These are phyloP conservation scores for Detonula confervacea DNA, from an alignment of 352 stramenopile genomes.

Conservation along the genomic window DNA sequence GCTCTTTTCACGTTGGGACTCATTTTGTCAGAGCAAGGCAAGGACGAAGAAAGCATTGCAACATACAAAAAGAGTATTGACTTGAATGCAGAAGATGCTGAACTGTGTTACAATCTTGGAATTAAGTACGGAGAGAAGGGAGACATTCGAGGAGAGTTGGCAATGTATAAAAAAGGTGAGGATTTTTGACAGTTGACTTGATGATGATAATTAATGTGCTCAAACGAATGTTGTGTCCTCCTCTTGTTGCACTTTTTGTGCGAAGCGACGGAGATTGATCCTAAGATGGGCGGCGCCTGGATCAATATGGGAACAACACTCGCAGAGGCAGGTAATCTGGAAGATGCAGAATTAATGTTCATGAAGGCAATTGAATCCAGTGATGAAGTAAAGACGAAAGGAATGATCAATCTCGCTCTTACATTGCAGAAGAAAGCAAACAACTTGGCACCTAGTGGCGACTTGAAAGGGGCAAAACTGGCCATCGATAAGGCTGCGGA, in stretches of 20 bases:
- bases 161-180: conserved; percentile 52
- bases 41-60: conserved; percentile 63
- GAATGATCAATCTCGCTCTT: conserved; percentile 69
- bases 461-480: conserved; percentile 50
- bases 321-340: conserved; percentile 59
- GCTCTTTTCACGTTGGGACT: conserved; percentile 72
- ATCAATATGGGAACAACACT: conserved; percentile 67
- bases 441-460: conserved; percentile 41
- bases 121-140: conserved; percentile 64
- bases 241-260: background rate
- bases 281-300: conserved; percentile 63
- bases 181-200: background rate
- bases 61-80: conserved; percentile 62
- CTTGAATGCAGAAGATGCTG: conserved; percentile 74
- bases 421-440: conserved; percentile 59
- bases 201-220: conserved; percentile 9
- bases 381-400: conserved; percentile 53
- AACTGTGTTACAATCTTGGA: conserved; percentile 75
- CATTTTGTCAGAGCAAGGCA: conserved; percentile 63
- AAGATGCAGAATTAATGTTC: conserved; percentile 66
- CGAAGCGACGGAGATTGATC: conserved; percentile 49
- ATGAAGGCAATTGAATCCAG: conserved; percentile 56
- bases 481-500: conserved; percentile 31
- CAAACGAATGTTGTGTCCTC: background rate
- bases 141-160: conserved; percentile 52